Percentiles rank a stretch among this genome's conserved stretches.
Conservation (phyloP, 352 stramenopile genomes). For the Globisporangium irregulare region DNA sequence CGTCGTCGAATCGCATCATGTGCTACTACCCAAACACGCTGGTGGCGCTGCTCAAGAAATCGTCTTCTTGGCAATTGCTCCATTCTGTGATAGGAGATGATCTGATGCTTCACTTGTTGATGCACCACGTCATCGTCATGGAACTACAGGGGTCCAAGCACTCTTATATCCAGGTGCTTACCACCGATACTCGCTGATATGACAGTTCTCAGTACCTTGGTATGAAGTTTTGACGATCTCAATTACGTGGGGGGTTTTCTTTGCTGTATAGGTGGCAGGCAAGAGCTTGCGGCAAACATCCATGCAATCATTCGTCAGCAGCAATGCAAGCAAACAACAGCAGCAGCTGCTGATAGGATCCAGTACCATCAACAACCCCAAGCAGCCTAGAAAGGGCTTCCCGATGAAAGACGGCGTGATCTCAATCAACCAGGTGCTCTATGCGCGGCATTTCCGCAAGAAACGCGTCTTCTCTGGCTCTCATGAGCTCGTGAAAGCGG, state of each 20-base stretch:
- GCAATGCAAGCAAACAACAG: background rate
- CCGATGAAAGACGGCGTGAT: slow-evolving; percentile 11
- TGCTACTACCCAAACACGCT: slow-evolving; percentile 78
- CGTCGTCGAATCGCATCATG: slow-evolving; percentile 58
- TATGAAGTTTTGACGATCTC: background rate
- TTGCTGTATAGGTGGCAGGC: slow-evolving; percentile 31
- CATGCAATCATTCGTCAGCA: background rate
- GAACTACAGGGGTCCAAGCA: slow-evolving; percentile 24
- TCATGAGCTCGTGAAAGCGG: slow-evolving; percentile 30
- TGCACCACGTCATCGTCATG: slow-evolving; percentile 61
- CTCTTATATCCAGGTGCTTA: slow-evolving; percentile 56
- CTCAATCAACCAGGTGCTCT: slow-evolving; percentile 67
- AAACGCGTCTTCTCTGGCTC: slow-evolving; percentile 35
- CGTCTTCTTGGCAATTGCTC: slow-evolving; percentile 38
- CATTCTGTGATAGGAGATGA: slow-evolving; percentile 64
- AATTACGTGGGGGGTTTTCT: background rate
- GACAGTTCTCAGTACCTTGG: background rate
- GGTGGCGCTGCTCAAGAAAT: slow-evolving; percentile 54
- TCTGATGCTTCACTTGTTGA: slow-evolving; percentile 57
- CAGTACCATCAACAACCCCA: background rate
- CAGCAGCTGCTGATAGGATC: background rate
- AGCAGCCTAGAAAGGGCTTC: background rate
- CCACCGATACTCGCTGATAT: background rate
- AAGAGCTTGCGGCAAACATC: slow-evolving; percentile 44
- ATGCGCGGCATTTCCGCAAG: slow-evolving; percentile 39